A percentile compares a stretch with the other conserved stretches of the same genome.
These are phyloP conservation scores for Corynespora cassiicola DNA, from an alignment of 2,329 filamentous ascomycete species.

Conservation along the genomic window DNA sequence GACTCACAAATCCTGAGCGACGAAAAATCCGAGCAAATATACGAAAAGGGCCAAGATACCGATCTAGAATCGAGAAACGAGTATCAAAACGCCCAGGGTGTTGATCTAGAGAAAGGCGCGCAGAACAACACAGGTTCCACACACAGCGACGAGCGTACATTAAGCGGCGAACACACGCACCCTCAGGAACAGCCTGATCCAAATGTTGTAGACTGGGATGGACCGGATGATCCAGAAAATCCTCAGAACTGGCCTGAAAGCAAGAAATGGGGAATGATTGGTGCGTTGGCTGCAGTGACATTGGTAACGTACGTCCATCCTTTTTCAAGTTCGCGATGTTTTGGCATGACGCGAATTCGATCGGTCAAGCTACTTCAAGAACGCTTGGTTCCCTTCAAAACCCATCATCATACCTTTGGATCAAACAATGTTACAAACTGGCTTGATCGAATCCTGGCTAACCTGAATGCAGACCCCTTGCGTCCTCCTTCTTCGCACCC, in stretches of 20 bases:
- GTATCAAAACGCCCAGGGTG: slow-evolving; percentile 9
- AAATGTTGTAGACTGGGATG: slow-evolving; percentile 40
- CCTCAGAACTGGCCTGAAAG: slow-evolving; percentile 46
- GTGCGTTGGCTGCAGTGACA: slow-evolving; percentile 40
- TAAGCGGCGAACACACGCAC: slow-evolving; percentile 17
- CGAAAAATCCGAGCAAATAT: slow-evolving; percentile 27
- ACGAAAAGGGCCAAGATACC: slow-evolving; percentile 34
- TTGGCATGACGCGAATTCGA: not conserved
- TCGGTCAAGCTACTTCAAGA: too few species aligned
- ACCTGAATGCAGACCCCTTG: slow-evolving; percentile 37
- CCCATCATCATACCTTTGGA: too few species aligned
- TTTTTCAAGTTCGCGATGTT: too few species aligned
- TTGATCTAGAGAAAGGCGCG: slow-evolving; percentile 36
- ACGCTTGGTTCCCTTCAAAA: too few species aligned
- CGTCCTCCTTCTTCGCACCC: slow-evolving; percentile 59
- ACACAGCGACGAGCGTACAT: slow-evolving; percentile 29
- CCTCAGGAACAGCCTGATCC: slow-evolving; percentile 24
- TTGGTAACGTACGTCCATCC: slow-evolving; percentile 39
- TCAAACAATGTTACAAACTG: too few species aligned
- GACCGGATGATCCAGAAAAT: slow-evolving; percentile 32
- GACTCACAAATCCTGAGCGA: slow-evolving; percentile 24
- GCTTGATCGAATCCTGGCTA: too few species aligned
- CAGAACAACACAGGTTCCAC: slow-evolving; percentile 29
- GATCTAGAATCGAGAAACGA: slow-evolving; percentile 23
- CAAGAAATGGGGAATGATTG: slow-evolving; percentile 46